A percentile compares a stretch with the other conserved stretches of the same genome.
Evolutionary conservation across 257 asterid species (phyloP).

Genomic region (Euphrasia confusa): DNA sequence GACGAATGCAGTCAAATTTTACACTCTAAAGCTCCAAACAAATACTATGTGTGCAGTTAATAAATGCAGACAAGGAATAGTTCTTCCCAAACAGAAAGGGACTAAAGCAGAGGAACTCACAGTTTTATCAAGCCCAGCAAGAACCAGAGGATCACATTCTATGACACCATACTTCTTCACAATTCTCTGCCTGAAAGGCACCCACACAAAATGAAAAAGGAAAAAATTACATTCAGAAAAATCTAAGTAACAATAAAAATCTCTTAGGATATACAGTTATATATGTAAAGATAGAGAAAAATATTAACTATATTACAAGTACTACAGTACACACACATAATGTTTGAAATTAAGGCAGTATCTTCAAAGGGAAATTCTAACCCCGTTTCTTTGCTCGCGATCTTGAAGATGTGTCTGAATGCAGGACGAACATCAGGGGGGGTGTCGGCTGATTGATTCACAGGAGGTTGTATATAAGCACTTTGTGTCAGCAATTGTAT

Average conservation of each 20-base stretch:
- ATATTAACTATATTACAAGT: slow-evolving; percentile 1
- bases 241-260: background rate
- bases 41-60: slow-evolving; percentile 10
- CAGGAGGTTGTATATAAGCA: slow-evolving; percentile 85
- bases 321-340: background rate
- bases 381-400: slow-evolving; percentile 62
- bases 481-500: slow-evolving; percentile 71
- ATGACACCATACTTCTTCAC: slow-evolving; percentile 83
- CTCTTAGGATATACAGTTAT: no score
- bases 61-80: background rate
- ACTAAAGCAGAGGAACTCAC: slow-evolving; percentile 46
- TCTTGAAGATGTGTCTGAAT: slow-evolving; percentile 75
- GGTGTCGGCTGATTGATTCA: slow-evolving; percentile 60
- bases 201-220: slow-evolving; percentile 7
- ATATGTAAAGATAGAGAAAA: background rate
- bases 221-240: slow-evolving; percentile 5
- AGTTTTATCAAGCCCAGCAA: slow-evolving; percentile 72
- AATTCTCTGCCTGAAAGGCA: slow-evolving; percentile 50
- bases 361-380: slow-evolving; percentile 30
- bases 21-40: slow-evolving; percentile 13
- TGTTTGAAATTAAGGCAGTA: background rate
- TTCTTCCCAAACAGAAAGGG: slow-evolving; percentile 10
- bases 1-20: background rate
- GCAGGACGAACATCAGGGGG: slow-evolving; percentile 98
- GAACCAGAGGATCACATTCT: slow-evolving; percentile 87